A percentile compares a stretch with the other conserved stretches of the same genome.
Conservation (phyloP, 2,329 filamentous ascomycete genomes). For the Microdochium nivale region DNA sequence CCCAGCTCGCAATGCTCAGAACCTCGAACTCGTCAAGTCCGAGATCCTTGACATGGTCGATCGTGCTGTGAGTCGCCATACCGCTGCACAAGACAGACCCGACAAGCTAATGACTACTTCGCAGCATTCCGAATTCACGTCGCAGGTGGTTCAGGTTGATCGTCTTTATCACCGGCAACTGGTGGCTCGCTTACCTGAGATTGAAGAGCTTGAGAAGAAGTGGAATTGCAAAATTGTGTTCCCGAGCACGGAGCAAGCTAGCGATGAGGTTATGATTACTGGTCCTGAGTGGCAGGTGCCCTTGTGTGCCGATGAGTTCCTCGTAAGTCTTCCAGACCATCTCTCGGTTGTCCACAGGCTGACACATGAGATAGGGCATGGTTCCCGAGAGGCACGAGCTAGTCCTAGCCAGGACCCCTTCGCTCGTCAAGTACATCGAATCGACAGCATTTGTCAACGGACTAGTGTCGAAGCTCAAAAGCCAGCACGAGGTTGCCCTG, state of each 20-base stretch:
- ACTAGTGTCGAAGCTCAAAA: conserved; percentile 74
- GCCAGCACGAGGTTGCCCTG: conserved; percentile 86
- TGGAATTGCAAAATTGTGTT: conserved; percentile 99
- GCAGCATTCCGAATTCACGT: conserved; percentile 91
- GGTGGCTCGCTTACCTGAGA: conserved; percentile 76
- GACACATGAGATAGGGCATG: conserved; percentile 59
- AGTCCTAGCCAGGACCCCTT: conserved; percentile 65
- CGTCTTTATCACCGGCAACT: conserved; percentile 93
- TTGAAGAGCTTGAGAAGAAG: conserved; percentile 95
- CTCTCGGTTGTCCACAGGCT: conserved; percentile 12
- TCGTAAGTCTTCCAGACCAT: conserved; percentile 44
- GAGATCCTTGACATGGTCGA: conserved; percentile 99
- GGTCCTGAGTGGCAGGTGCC: conserved; percentile 98
- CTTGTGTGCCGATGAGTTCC: conserved; percentile 88
- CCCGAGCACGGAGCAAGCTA: conserved; percentile 93
- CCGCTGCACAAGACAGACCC: conserved; percentile 1
- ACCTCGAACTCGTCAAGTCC: conserved; percentile 92
- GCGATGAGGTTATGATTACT: conserved; percentile 90
- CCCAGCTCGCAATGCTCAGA: conserved; percentile 92
- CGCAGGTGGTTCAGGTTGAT: conserved; percentile 87
- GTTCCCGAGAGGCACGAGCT: conserved; percentile 94
- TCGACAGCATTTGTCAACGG: conserved; percentile 75
- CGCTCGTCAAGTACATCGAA: conserved; percentile 73
- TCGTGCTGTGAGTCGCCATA: conserved; percentile 57
- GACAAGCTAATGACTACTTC: conserved; percentile 4